Evolutionary conservation across 108 stramenopile species (phyloP).

Genomic region (Chaetoceros tenuissimus): DNA sequence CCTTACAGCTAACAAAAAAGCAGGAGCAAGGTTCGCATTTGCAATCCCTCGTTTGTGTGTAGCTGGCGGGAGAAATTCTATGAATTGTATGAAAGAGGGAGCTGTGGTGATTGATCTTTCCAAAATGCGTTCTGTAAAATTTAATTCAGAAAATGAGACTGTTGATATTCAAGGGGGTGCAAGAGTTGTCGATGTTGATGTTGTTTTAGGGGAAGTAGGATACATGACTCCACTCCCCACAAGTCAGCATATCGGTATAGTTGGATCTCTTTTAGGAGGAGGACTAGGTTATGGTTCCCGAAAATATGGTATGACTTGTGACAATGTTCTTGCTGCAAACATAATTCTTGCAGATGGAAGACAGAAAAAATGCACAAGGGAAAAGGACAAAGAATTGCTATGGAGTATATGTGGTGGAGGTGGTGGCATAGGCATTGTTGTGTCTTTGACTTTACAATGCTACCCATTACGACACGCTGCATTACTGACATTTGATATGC

Average conservation of each 20-base stretch:
- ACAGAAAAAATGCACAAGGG: background rate
- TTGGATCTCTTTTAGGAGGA: slow-evolving; percentile 6
- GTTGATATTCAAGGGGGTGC: slow-evolving; percentile 7
- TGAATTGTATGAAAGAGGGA: slow-evolving; percentile 4
- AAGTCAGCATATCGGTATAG: background rate
- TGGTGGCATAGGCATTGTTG: slow-evolving; percentile 5
- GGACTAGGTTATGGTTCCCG: slow-evolving; percentile 3
- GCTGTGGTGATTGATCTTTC: slow-evolving; percentile 6
- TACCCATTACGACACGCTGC: slow-evolving; percentile 7
- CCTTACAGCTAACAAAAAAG: background rate
- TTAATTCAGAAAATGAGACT: background rate
- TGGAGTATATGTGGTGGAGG: slow-evolving; percentile 10
- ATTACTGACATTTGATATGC: slow-evolving; percentile 2
- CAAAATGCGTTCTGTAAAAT: slow-evolving; percentile 3
- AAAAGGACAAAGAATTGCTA: slow-evolving; percentile 1
- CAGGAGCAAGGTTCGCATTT: background rate
- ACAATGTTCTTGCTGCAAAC: slow-evolving; percentile 2
- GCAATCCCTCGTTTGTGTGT: background rate
- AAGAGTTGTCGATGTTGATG: slow-evolving; percentile 1
- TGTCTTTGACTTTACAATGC: slow-evolving; percentile 1
- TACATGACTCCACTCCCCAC: background rate
- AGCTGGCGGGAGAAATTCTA: slow-evolving; percentile 7
- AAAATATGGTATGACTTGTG: slow-evolving; percentile 6
- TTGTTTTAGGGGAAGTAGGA: background rate
- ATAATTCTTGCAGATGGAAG: slow-evolving; percentile 7